A percentile compares a stretch with the other conserved stretches of the same genome.
These are phyloP conservation scores for Ophiostoma perfectum DNA, from an alignment of 2,329 filamentous ascomycete genomes.

Conservation along the genomic window DNA sequence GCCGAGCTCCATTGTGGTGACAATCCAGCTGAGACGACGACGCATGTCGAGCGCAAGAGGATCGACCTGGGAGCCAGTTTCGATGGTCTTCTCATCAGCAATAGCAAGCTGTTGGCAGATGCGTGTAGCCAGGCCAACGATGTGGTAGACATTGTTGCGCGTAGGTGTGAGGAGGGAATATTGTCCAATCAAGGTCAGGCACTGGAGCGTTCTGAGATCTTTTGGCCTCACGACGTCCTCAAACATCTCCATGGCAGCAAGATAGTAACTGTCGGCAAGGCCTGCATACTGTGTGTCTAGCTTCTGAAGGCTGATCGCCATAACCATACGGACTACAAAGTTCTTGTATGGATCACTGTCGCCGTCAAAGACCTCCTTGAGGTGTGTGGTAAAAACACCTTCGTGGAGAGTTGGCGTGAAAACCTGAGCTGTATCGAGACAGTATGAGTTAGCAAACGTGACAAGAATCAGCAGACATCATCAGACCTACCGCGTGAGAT, in stretches of 20 bases:
- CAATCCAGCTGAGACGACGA: conserved; percentile 79
- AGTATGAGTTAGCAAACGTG: not conserved
- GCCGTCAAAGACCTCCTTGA: conserved; percentile 75
- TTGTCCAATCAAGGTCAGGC: conserved; percentile 77
- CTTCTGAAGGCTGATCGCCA: conserved; percentile 92
- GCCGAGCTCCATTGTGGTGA: conserved; percentile 82
- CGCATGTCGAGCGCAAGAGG: conserved; percentile 82
- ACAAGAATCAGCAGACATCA: not conserved
- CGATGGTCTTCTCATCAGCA: conserved; percentile 83
- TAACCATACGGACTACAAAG: conserved; percentile 83
- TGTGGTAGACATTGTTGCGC: conserved; percentile 85
- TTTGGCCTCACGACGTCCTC: conserved; percentile 81
- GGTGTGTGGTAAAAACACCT: conserved; percentile 65
- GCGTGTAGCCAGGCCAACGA: conserved; percentile 79
- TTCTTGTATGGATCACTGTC: conserved; percentile 75
- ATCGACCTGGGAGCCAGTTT: conserved; percentile 56
- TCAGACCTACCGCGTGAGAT: conserved; percentile 65
- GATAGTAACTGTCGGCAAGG: conserved; percentile 88
- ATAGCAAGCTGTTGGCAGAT: conserved; percentile 85
- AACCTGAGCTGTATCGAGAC: conserved; percentile 61
- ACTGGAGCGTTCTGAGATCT: conserved; percentile 86
- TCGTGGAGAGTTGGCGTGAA: conserved; percentile 87
- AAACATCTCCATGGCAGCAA: conserved; percentile 79
- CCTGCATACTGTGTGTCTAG: conserved; percentile 86
- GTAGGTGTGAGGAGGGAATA: conserved; percentile 93